Conservation (phyloP, 2,329 filamentous ascomycete species). For the Alternaria dauci region DNA sequence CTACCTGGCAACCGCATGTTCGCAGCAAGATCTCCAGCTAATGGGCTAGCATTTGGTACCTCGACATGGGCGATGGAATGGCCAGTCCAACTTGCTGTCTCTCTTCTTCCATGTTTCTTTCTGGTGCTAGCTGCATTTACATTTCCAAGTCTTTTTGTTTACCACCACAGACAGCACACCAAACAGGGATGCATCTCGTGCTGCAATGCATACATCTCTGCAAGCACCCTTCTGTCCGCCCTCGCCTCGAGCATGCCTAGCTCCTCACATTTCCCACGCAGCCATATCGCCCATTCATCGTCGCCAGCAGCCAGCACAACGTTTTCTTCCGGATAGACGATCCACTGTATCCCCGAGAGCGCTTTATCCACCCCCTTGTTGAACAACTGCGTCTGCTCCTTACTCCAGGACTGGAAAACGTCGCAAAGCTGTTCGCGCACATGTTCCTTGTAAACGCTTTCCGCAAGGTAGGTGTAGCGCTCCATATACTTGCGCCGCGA, state of each 20-base stretch:
- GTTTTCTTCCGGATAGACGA: conserved; percentile 18
- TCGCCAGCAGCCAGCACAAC: conserved; percentile 16
- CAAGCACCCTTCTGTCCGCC: conserved; percentile 9
- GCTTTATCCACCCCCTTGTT: conserved; percentile 29
- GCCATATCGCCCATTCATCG: conserved; percentile 22
- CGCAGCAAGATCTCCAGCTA: conserved; percentile 12
- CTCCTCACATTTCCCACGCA: conserved; percentile 18
- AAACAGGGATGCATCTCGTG: background rate
- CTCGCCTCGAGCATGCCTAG: conserved; percentile 13
- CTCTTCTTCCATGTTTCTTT: background rate
- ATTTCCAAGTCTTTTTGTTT: background rate
- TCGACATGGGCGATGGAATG: background rate
- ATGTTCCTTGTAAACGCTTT: conserved; percentile 8
- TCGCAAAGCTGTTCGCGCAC: conserved; percentile 13
- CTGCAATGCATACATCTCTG: conserved; percentile 6
- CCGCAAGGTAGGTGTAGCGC: conserved; percentile 9
- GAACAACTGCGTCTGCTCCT: conserved; percentile 21
- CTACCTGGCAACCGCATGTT: conserved; percentile 1
- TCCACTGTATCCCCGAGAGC: conserved; percentile 15
- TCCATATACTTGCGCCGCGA: conserved; percentile 10
- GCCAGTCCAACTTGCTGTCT: background rate
- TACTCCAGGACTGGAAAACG: conserved; percentile 13
- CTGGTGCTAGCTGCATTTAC: background rate
- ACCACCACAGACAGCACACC: background rate
- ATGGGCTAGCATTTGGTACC: background rate